Base-by-base conservation (phyloP, 192 early-diverging fungal species). In the Blastocladiella britannica region DNA sequence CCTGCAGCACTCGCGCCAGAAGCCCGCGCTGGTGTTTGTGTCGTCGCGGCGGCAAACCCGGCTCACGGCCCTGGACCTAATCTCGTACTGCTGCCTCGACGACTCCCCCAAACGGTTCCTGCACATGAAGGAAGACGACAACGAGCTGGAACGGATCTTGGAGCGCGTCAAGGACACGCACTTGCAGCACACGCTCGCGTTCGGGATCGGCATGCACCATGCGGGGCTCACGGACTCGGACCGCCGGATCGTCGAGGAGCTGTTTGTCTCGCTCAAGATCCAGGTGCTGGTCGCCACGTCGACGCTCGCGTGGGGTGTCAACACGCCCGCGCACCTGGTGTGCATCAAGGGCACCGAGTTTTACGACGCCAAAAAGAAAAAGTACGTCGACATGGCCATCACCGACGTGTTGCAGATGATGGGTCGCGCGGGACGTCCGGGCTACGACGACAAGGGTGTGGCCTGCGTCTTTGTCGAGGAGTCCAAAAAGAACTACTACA, bases 351-450 rank as follows among this genome's bases (percentile, higher is more conserved):
- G 96, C 20, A 99, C 96, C 0, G 93, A 99, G 69, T 97, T 76
- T 58, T 99, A 83, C 64, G 92, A 99, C 63, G 88, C 87, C 53
- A 89, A 87, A 62, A 72, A 78, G 15, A 75, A 80, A 20, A 82
- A 84, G 0, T 99, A 97, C 63, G 89, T 93, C 8, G 96, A 99
- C 61, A 90, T 88, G 60, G 93, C 92, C 0, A 91, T 97, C 57
- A 95, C 96, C 7, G 93, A 99, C 66, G 86, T 99, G 6, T 69
- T 97, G 51, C 96, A 97, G 68, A 99, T 97, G 93, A 91, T 99
- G 80, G 96, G 93, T 22, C 84, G 92, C 59, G 96, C 96, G 5
- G 92, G 81, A 23, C 80, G 96, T 51, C 92, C 91, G 7, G 91
- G 95, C 70, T 97, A 91, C 59, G 95, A 97, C 67, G 80, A 87